Percentiles rank a stretch among this genome's conserved stretches.
Evolutionary conservation across 169 alveolate genomes (phyloP).

Genomic region (Eimeria maxima): DNA sequence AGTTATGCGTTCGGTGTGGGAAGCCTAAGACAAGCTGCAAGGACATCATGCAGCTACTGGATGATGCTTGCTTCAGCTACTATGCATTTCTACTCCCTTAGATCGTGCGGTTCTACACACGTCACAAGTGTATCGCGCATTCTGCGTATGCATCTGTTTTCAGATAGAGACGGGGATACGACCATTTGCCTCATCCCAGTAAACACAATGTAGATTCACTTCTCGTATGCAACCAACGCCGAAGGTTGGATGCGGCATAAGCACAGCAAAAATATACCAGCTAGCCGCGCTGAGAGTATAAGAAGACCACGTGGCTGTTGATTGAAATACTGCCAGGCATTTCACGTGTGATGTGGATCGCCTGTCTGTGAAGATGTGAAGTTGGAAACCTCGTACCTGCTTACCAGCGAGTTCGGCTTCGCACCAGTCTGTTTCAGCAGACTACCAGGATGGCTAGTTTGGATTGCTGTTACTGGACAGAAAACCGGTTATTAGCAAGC

Average conservation of each 20-base stretch:
- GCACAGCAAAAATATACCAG: neutral
- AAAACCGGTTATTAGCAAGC: neutral
- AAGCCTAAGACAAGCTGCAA: neutral
- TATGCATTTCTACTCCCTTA: neutral
- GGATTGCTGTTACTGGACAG: neutral
- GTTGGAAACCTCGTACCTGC: neutral
- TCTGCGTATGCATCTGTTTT: neutral
- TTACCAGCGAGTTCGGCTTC: neutral
- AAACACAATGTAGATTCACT: neutral
- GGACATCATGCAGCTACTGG: neutral
- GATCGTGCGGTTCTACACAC: neutral
- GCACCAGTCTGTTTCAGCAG: neutral
- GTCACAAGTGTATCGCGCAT: neutral
- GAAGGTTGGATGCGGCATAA: neutral
- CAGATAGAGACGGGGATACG: neutral
- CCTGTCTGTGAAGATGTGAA: neutral
- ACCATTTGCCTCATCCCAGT: neutral
- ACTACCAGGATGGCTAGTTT: neutral
- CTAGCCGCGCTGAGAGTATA: neutral
- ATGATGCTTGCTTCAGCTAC: neutral
- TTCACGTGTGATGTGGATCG: neutral
- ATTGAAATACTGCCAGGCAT: neutral
- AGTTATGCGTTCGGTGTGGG: neutral
- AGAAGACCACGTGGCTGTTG: neutral
- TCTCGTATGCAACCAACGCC: neutral